Evolutionary conservation across 768 basidiomycete species (phyloP).

Genomic region (Porphyrellus cyaneotinctus): DNA sequence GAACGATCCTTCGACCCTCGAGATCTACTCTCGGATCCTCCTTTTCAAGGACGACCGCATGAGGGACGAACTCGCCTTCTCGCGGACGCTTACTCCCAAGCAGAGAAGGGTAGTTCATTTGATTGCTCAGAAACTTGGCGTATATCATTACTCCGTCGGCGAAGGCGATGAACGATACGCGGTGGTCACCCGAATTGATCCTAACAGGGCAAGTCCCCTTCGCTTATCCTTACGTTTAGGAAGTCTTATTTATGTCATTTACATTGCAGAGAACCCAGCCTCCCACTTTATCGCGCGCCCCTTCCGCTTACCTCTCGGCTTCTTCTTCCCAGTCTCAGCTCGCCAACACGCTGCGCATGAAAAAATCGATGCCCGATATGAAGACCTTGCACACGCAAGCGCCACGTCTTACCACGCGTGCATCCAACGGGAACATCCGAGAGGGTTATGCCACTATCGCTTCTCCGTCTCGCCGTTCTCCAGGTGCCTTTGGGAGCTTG

Average conservation of each 20-base stretch:
- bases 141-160: slow-evolving; percentile 91
- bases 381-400: slow-evolving; percentile 78
- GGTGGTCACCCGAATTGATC: slow-evolving; percentile 89
- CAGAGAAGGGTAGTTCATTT: slow-evolving; percentile 92
- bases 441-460: slow-evolving; percentile 84
- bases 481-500: slow-evolving; percentile 66
- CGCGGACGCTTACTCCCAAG: slow-evolving; percentile 76
- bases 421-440: slow-evolving; percentile 87
- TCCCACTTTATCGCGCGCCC: slow-evolving; percentile 69
- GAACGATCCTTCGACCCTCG: slow-evolving; percentile 92
- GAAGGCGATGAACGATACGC: slow-evolving; percentile 92
- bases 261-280: slow-evolving; percentile 41
- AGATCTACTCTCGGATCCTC: slow-evolving; percentile 94
- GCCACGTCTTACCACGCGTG: slow-evolving; percentile 72
- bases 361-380: slow-evolving; percentile 99
- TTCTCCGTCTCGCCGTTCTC: slow-evolving; percentile 72
- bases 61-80: slow-evolving; percentile 96
- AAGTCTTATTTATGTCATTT: slow-evolving; percentile 13
- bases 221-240: slow-evolving; percentile 17
- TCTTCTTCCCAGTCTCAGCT: slow-evolving; percentile 42
- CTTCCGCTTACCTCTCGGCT: slow-evolving; percentile 73
- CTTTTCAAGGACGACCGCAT: slow-evolving; percentile 97
- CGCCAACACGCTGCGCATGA: slow-evolving; percentile 66
- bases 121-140: slow-evolving; percentile 93
- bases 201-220: slow-evolving; percentile 58